Base-by-base conservation (phyloP, 257 asterid genomes). In the Paulownia fortunei region DNA sequence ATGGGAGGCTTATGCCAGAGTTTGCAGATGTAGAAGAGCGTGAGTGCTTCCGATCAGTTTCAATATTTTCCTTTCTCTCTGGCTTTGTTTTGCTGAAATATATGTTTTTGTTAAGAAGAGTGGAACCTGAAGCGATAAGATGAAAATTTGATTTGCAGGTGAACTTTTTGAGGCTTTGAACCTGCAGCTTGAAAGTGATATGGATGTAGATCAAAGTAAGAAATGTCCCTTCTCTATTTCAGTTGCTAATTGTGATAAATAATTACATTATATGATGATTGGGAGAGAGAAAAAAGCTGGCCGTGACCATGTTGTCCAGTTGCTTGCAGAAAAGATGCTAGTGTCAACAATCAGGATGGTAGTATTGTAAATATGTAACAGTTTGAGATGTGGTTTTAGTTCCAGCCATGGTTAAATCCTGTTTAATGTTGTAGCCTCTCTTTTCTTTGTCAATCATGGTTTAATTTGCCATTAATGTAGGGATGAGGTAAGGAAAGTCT, bases 21-120 rank as follows among this genome's bases (percentile, higher is more conserved):
- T 92, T 92, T 79, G 93, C 93, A 5, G 97, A 92, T 82, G 92
- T 49, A 23, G 95, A 92, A 73, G 97, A 92, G 81, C 89, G 96
- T 92, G 77, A 80, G 91, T 80, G 30, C 47, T 62, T 21, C 37
- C 3, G 32, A 24, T 47, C 73, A 18, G 62, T 78, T 67, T 41
- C 19, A 39, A 49, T 63, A 21, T 23, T 34, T 56, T 37, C 16
- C 37, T 10, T 41, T 72, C 15, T 34, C 16, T 68, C 26, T 11
- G 9, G 21, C 55, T 19, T 56, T 34, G 11, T 1, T 58, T 23
- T 32, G 1, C 46, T 32, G 52, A 26, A 18, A 44, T 74, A 52
- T 19, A 62, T 37, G n/a, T 71, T 59, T 18, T 24, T 24, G 18
- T 9, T 59, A n/a, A 6, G 26, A 59, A 24, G 66, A 59, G 32